phyloP scores from a whole-genome alignment of 768 basidiomycete genomes.

The Boletus tomentosulus region DNA sequence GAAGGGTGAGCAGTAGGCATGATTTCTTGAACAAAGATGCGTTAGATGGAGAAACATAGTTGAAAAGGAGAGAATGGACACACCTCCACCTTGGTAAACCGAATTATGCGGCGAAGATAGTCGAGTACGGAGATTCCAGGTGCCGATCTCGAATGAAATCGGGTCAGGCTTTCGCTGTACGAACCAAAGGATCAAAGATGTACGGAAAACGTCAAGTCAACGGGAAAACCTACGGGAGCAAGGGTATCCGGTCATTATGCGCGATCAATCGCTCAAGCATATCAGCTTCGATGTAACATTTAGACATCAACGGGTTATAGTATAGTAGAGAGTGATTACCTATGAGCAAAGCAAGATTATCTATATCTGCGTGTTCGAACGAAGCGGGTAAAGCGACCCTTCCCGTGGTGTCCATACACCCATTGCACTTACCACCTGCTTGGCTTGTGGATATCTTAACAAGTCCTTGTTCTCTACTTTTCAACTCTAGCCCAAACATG shows the following conservation, averaged over 20 bases:
- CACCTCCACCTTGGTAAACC: slow-evolving; percentile 95
- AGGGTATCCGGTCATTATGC: slow-evolving; percentile 94
- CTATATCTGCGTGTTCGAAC: slow-evolving; percentile 82
- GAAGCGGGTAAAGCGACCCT: slow-evolving; percentile 76
- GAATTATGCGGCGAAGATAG: slow-evolving; percentile 90
- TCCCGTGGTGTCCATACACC: slow-evolving; percentile 70
- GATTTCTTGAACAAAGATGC: slow-evolving; percentile 49
- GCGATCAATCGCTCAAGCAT: slow-evolving; percentile 94
- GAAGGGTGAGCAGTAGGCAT: slow-evolving; percentile 75
- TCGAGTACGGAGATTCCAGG: slow-evolving; percentile 87
- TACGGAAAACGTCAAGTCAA: slow-evolving; percentile 5
- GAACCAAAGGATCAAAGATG: slow-evolving; percentile 21
- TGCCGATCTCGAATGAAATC: slow-evolving; percentile 92
- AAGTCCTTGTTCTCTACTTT: not conserved
- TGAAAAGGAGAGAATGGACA: slow-evolving; percentile 18
- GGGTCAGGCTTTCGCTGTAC: slow-evolving; percentile 79
- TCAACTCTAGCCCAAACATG: slow-evolving; percentile 29
- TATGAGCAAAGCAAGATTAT: slow-evolving; percentile 83
- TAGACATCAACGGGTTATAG: slow-evolving; percentile 15
- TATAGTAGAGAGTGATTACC: slow-evolving; percentile 46
- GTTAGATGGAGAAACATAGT: slow-evolving; percentile 4
- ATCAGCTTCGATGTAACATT: slow-evolving; percentile 56
- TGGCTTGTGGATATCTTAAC: slow-evolving; percentile 21
- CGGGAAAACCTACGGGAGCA: slow-evolving; percentile 63
- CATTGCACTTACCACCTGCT: slow-evolving; percentile 55